Base-by-base conservation (phyloP, 2,329 filamentous ascomycete genomes). In the Exophiala aquamarina region DNA sequence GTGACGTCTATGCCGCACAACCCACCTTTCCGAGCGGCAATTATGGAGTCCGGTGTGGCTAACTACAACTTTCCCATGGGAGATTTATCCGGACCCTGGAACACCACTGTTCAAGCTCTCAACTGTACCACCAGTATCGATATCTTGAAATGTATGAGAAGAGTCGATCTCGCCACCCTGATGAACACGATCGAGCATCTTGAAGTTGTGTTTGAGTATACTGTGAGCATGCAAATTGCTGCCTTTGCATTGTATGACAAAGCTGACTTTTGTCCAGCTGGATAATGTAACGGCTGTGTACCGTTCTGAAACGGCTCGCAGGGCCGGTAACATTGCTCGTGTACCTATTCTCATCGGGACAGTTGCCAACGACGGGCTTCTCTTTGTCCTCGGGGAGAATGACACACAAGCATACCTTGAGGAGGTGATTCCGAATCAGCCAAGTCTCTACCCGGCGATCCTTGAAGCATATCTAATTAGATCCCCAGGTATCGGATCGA, bases 291-390 rank as follows among this genome's bases (percentile, higher is more conserved):
- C 48, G 14, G 14, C 20, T 15, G 28, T 47, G 11, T 5, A 9
- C 8, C 20, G 42, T 35, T 42, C 48, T 20, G 37, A 46, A 20
- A 17, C 15, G 13, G 48, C 48, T 3, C 42, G 48, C 13, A n/a
- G 7, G 9, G 38, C 35, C 9, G 37, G 48, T 9, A 19, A 37
- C 3, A 52, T 59, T 20, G 57, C 56, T 4, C 50, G 49, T 17
- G 59, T 63, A 13, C 59, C 61, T 3, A 41, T 63, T 17, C 26
- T 63, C 3, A 54, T 60, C 4, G 59, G 59, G 6, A 59, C 44
- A 18, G 61, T 57, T 34, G 55, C 54, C 2, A 46, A 62, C 11
- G 61, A 63, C 44, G 57, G 35, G 7, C 41, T 33, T 11, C 34
- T 54, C 4, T 56, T 59, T n/a, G 47, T 53, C 5, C 26, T 50